Evolutionary conservation across 768 basidiomycete genomes (phyloP).

Genomic region (Tricholoma hemisulphureum): DNA sequence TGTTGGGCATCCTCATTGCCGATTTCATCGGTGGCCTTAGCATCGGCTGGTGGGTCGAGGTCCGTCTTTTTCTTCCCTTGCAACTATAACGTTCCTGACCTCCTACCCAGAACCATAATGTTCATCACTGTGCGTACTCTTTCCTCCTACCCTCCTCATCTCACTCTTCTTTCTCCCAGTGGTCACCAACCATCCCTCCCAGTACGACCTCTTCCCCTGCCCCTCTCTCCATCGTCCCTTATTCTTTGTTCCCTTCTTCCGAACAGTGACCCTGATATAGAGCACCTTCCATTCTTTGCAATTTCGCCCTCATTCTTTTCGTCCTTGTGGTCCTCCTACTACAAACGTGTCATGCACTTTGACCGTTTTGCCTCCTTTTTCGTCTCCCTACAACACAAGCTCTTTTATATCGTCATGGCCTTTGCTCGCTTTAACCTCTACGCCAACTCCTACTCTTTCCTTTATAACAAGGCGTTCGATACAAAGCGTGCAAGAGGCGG

Average conservation of each 20-base stretch:
- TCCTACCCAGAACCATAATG: conserved; percentile 95
- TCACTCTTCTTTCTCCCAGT: conserved; percentile 45
- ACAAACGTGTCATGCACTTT: conserved; percentile 82
- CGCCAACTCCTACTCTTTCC: conserved; percentile 76
- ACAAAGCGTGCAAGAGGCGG: conserved; percentile 64
- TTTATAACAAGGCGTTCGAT: conserved; percentile 65
- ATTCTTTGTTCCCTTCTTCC: conserved; percentile 16
- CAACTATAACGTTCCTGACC: too few species aligned
- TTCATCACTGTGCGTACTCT: conserved; percentile 81
- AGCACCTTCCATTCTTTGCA: conserved; percentile 92
- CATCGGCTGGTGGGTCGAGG: conserved; percentile 97
- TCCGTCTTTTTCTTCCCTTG: conserved; percentile 51
- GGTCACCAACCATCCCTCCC: conserved; percentile 95
- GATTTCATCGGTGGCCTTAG: conserved; percentile 91
- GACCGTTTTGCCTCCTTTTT: conserved; percentile 66
- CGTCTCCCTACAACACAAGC: conserved; percentile 80
- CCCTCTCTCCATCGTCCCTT: conserved; percentile 7
- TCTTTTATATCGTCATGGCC: conserved; percentile 89
- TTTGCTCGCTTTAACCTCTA: conserved; percentile 96
- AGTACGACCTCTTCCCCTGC: conserved; percentile 49
- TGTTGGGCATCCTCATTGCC: conserved; percentile 77
- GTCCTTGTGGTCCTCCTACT: conserved; percentile 90
- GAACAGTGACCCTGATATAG: conserved; percentile 76
- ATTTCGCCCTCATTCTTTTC: conserved; percentile 85
- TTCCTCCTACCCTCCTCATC: background rate